phyloP scores from a whole-genome alignment of 2,329 filamentous ascomycete species.

The Apiospora sp. region DNA sequence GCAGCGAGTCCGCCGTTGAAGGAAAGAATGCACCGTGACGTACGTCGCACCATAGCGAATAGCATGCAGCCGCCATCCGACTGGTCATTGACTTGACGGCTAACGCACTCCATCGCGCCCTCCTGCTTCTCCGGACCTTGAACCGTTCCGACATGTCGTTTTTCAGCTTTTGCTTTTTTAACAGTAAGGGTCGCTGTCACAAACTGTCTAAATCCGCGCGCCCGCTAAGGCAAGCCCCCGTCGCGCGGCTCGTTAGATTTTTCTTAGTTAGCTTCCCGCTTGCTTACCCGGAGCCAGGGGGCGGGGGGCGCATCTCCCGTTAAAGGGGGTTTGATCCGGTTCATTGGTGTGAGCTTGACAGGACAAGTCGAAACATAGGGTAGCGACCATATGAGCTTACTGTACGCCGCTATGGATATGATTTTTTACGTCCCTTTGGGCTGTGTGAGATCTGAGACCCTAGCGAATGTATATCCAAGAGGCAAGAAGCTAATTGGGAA shows the following conservation, averaged over 20 bases:
- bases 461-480: neutral
- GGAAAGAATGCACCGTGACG: neutral
- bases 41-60: neutral
- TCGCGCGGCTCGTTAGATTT: neutral
- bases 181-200: neutral
- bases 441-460: neutral
- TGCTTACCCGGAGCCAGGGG: neutral
- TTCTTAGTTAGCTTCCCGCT: neutral
- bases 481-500: neutral
- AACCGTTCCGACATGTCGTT: constrained; percentile 2
- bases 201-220: neutral
- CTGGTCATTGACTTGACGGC: constrained; percentile 2
- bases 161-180: neutral
- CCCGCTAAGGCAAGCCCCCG: neutral
- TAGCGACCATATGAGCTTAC: neutral
- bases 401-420: neutral
- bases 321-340: neutral
- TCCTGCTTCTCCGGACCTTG: neutral
- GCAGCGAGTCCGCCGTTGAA: neutral
- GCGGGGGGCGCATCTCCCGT: neutral
- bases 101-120: neutral
- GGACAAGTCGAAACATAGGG: neutral
- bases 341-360: neutral
- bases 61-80: neutral
- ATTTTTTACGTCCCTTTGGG: neutral